Evolutionary conservation across 257 asterid genomes (phyloP), one percentile per base, ranked within the genome.

Genomic region (Salvia splendens): DNA sequence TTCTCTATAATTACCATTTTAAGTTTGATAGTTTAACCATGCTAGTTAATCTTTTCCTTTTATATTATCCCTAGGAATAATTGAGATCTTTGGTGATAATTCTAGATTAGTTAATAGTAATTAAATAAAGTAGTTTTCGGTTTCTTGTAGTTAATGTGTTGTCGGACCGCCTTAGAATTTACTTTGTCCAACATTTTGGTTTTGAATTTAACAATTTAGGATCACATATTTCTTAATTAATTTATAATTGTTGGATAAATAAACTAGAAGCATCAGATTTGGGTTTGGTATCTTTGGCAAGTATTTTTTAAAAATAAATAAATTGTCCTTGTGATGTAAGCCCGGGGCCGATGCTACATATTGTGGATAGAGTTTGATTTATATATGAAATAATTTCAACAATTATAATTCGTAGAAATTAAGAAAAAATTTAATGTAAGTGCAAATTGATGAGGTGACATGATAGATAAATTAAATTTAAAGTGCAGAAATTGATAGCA

Each of bases 401-500:
- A 14, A 9, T 35, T 41, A 10, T 9, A 20, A 10, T 36, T 16
- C 38, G 15, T 40, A 67, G 24, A 6, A 55, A 54, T 69, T 48
- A 35, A 59, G 32, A 57, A 66, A 36, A 67, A 40, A 32, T 32
- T 0, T 24, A 24, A 69, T 59, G 50, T 68, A 9, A 54, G 33
- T 65, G 56, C 69, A 66, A 32, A 41, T 59, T 59, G 78, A 52
- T 73, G 30, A 30, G 65, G 35, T 67, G 73, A 73, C 12, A 17
- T 47, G 68, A 65, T 63, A 65, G 36, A 9, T 55, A 8, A 36
- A 11, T 20, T 59, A 49, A 60, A 20, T 49, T 48, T 49, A 59
- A 50, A 43, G 49, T 8, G 16, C 4, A 11, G 33, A 58, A 57
- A 49, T 9, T 55, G 53, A 49, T 47, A 48, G 30, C 14, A 32